Evolutionary conservation across 202 grass and related monocot species (phyloP), one percentile per base, ranked within the genome.

Genomic region (Panicum virgatum): DNA sequence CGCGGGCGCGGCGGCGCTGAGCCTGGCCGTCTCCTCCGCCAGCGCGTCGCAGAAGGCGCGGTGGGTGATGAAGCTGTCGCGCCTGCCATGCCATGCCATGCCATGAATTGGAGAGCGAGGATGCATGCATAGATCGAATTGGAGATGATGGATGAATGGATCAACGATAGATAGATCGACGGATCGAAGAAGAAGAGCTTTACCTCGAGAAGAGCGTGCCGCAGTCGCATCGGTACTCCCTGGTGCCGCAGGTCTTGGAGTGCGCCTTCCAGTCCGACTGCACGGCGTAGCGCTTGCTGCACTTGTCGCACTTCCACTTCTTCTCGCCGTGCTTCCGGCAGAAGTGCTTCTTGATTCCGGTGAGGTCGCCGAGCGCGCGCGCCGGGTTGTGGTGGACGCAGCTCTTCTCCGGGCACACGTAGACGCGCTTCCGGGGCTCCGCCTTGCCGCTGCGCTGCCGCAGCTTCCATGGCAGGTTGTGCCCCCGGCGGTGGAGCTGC

Each of bases 231-330:
- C 92, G 74, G 80, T 98, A 98, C 90, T 98, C 96, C 6, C 92
- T 23, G 0, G 92, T 93, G 27, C 96, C 96, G 89, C 96, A 98
- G 39, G 90, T 98, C 90, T 98, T 99, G 43, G 89, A 52, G 89
- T 99, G 96, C 0, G 96, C 96, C 91, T 99, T 99, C 93, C 96
- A 99, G 85, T 99, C 96, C 9, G 96, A 99, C 89, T 94, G 96
- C 58, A 99, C 96, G 30, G 96, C 96, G 43, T 99, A 99, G 25
- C 78, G 65, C 87, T 99, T 99, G 27, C 44, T 63, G 90, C 96
- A 99, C 89, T 89, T 96, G 67, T 99, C 96, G 83, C 96, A 99
- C 89, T 99, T 99, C 96, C 96, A 99, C 89, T 92, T 91, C 89
- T 99, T 99, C 89, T 99, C 96, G 39, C 96, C 96, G 84, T 99